Conservation (phyloP, 495 filamentous ascomycete genomes). For the Hyphodiscus hymeniophilus region DNA sequence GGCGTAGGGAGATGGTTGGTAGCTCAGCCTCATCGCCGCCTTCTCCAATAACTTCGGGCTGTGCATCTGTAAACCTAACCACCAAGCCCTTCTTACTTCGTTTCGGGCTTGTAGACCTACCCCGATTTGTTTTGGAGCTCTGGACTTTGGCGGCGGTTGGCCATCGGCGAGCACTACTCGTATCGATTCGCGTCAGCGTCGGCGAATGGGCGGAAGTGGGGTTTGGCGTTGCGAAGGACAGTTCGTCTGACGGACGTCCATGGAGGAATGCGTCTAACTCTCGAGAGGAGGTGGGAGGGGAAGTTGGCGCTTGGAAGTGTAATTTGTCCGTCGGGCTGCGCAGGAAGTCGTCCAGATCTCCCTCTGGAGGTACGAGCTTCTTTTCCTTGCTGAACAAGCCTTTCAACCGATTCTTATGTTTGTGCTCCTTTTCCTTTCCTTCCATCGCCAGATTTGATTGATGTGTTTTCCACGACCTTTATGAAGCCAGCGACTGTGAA, state of each 20-base stretch:
- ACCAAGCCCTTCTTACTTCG: conserved; percentile 51
- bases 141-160: conserved; percentile 19
- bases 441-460: conserved; percentile 10
- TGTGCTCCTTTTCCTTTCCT: conserved; percentile 19
- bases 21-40: conserved; percentile 76
- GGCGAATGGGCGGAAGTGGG: conserved; percentile 1
- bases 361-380: conserved; percentile 4
- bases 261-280: conserved; percentile 16
- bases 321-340: conserved; percentile 5
- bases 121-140: conserved; percentile 3
- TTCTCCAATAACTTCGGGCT: conserved; percentile 73
- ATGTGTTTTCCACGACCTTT: no score
- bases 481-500: background rate
- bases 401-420: conserved; percentile 16
- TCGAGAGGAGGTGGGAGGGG: background rate
- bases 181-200: conserved; percentile 19
- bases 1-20: conserved; percentile 47
- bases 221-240: conserved; percentile 9
- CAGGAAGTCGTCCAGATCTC: conserved; percentile 6
- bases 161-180: conserved; percentile 20
- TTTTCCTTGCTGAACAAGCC: conserved; percentile 15
- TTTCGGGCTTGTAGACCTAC: conserved; percentile 17
- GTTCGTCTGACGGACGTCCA: conserved; percentile 15
- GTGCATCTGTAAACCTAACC: conserved; percentile 60
- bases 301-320: background rate